Percentiles rank a stretch among this genome's conserved stretches.
Evolutionary conservation across 78 protist species (phyloP).

Genomic region (Dictyostelium intermedium): DNA sequence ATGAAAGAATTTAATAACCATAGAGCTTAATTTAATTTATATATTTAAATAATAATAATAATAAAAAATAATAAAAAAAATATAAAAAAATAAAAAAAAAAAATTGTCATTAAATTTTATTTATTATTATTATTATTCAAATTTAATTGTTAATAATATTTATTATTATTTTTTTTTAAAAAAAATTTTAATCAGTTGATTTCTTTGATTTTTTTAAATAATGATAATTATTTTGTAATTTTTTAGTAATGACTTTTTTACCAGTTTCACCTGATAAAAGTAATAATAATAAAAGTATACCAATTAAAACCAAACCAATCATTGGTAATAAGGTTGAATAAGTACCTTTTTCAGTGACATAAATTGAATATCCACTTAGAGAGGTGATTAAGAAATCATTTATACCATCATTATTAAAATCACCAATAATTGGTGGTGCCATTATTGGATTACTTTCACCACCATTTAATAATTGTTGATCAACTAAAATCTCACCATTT

Average conservation of each 20-base stretch:
- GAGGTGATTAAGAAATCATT: conserved; percentile 68
- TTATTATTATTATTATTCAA: background rate
- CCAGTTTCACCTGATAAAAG: background rate
- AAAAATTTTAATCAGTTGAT: background rate
- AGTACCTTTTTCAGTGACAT: background rate
- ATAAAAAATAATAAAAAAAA: too few relatives aligned
- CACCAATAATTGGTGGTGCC: conserved; percentile 75
- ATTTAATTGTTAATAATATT: background rate
- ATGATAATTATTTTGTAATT: background rate
- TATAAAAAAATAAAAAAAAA: too few relatives aligned
- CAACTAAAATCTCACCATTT: conserved; percentile 3
- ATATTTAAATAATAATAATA: background rate
- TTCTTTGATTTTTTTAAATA: background rate
- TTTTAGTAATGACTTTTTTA: background rate
- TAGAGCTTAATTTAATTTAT: background rate
- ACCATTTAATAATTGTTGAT: background rate
- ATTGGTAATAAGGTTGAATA: conserved; percentile 13
- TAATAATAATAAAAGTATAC: background rate
- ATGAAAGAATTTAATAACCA: conserved; percentile 41
- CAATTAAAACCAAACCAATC: conserved; percentile 9
- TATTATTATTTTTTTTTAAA: background rate
- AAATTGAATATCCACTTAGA: conserved; percentile 3
- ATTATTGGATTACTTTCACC: background rate
- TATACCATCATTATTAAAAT: conserved; percentile 75
- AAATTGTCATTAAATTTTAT: too few relatives aligned